These are phyloP conservation scores for Posidonia oceanica DNA, from an alignment of 116 monocot species.

Conservation along the genomic window DNA sequence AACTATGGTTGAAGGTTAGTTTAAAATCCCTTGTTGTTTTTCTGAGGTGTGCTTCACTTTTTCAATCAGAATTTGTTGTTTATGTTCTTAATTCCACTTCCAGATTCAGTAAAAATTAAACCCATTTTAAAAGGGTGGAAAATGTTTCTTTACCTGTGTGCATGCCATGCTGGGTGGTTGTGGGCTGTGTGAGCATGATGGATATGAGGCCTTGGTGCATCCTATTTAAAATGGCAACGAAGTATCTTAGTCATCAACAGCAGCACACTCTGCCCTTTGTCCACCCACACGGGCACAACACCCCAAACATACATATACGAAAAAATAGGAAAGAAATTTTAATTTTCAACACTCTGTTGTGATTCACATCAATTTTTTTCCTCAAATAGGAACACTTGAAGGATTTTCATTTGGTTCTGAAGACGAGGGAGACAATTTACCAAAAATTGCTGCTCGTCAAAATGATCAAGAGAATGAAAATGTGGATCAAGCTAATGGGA, in stretches of 20 bases:
- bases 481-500: constrained; percentile 33
- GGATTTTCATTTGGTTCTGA: constrained; percentile 93
- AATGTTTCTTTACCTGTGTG: too few relatives aligned
- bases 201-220: too few relatives aligned
- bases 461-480: constrained; percentile 47
- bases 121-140: too few relatives aligned
- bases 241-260: too few relatives aligned
- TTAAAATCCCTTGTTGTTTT: constrained; percentile 6
- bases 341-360: too few relatives aligned
- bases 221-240: too few relatives aligned
- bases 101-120: not conserved
- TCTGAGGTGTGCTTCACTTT: not conserved
- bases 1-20: constrained; percentile 86
- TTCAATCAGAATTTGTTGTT: constrained; percentile 3
- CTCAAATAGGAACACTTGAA: constrained; percentile 52
- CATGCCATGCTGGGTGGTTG: not conserved
- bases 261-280: too few relatives aligned
- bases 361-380: not conserved
- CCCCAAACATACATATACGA: too few relatives aligned
- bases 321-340: too few relatives aligned
- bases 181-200: not conserved
- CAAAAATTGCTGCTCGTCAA: constrained; percentile 26
- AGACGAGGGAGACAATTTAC: constrained; percentile 50
- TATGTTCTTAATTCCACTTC: not conserved
- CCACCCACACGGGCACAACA: too few relatives aligned